Conservation (phyloP, 2,329 filamentous ascomycete species). For the Colletotrichum filicis region DNA sequence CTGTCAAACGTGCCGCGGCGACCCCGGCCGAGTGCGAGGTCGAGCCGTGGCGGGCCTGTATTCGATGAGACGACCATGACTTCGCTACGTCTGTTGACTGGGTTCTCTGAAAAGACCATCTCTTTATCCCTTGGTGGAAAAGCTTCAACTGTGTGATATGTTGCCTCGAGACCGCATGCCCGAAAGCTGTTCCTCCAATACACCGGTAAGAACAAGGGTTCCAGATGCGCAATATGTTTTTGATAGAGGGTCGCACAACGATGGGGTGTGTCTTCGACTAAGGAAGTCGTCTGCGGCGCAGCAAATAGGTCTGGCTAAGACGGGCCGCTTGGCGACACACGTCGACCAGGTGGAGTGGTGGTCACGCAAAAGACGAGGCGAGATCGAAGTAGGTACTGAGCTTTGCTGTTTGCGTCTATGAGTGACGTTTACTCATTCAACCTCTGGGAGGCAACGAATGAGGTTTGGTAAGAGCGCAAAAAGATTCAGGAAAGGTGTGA, state of each 20-base stretch:
- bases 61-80: constrained; percentile 33
- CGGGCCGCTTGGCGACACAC: constrained; percentile 15
- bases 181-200: neutral
- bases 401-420: neutral
- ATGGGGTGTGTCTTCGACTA: neutral
- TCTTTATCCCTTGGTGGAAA: neutral
- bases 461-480: neutral
- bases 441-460: neutral
- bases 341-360: constrained; percentile 2
- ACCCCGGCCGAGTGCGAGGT: constrained; percentile 20
- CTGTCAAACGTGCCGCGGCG: constrained; percentile 32
- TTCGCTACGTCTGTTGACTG: constrained; percentile 10
- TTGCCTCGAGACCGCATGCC: constrained; percentile 17
- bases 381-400: neutral
- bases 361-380: neutral
- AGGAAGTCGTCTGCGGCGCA: constrained; percentile 13
- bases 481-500: neutral
- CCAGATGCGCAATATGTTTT: constrained; percentile 5
- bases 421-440: neutral
- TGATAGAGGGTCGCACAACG: constrained; percentile 6
- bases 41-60: constrained; percentile 30
- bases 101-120: constrained; percentile 19
- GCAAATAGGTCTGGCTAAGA: constrained; percentile 8
- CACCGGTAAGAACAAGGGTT: neutral
- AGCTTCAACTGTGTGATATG: neutral